These are phyloP conservation scores for Irpex sp. DNA, from an alignment of 1,284 basidiomycete species.

Conservation along the genomic window DNA sequence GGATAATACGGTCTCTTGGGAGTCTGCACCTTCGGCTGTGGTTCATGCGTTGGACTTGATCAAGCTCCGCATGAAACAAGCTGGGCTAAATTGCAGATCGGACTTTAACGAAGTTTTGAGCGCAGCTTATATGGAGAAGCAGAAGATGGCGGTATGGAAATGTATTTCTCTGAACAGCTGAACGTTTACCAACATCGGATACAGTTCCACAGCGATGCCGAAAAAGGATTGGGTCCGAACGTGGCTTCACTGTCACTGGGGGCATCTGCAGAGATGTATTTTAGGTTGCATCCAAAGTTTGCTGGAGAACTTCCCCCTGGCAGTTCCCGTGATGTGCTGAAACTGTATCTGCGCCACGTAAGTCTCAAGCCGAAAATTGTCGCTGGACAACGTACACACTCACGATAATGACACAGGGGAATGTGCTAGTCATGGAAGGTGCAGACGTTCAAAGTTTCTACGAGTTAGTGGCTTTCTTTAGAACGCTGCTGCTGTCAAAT, in stretches of 20 bases:
- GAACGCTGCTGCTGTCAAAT: too few relatives aligned
- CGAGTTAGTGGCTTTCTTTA: slow-evolving; percentile 40
- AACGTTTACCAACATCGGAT: not conserved
- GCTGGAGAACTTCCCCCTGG: slow-evolving; percentile 28
- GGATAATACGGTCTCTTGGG: slow-evolving; percentile 63
- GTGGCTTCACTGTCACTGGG: slow-evolving; percentile 74
- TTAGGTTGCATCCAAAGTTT: slow-evolving; percentile 43
- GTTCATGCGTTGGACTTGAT: slow-evolving; percentile 54
- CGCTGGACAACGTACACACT: not conserved
- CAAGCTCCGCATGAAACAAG: slow-evolving; percentile 37
- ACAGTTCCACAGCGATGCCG: slow-evolving; percentile 76
- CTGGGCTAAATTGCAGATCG: slow-evolving; percentile 35
- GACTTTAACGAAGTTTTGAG: slow-evolving; percentile 75
- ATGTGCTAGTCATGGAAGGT: slow-evolving; percentile 74
- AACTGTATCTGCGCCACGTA: slow-evolving; percentile 64
- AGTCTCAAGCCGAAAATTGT: slow-evolving; percentile 22
- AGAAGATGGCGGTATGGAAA: slow-evolving; percentile 70
- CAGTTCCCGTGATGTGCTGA: slow-evolving; percentile 39
- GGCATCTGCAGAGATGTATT: slow-evolving; percentile 72
- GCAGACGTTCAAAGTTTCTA: slow-evolving; percentile 61
- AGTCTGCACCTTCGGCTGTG: slow-evolving; percentile 53
- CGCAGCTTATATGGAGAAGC: slow-evolving; percentile 77
- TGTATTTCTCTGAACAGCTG: not conserved
- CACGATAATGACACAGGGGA: slow-evolving; percentile 45
- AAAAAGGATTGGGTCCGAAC: slow-evolving; percentile 64